A percentile compares a stretch with the other conserved stretches of the same genome.
Conservation (phyloP, 768 basidiomycete species). For the Russula brevipes region DNA sequence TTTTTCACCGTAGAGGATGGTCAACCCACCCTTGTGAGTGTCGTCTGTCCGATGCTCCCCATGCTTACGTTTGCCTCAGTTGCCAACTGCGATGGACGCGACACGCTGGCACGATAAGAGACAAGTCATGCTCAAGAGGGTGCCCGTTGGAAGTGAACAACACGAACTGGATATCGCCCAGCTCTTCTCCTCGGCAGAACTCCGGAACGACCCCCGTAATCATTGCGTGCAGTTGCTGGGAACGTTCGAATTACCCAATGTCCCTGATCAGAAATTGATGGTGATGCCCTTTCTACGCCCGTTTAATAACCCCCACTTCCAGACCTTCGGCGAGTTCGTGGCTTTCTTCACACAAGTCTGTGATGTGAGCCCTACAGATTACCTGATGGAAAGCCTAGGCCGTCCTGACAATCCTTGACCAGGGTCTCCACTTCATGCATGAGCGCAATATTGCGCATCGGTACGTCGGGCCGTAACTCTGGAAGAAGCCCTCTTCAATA, state of each 20-base stretch:
- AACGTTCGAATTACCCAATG: neutral
- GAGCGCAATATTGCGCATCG: slow-evolving; percentile 27
- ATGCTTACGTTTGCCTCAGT: neutral
- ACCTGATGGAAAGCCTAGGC: neutral
- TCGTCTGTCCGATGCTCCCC: neutral
- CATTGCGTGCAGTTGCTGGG: slow-evolving; percentile 21
- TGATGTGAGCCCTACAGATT: slow-evolving; percentile 3
- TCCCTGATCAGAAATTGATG: slow-evolving; percentile 5
- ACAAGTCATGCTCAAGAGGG: slow-evolving; percentile 23
- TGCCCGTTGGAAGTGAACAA: neutral
- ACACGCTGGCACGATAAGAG: slow-evolving; percentile 13
- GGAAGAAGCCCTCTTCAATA: no score
- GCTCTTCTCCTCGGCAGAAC: slow-evolving; percentile 8
- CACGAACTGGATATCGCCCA: slow-evolving; percentile 4
- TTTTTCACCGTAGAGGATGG: slow-evolving; percentile 9
- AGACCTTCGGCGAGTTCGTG: slow-evolving; percentile 22
- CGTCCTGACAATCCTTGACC: neutral
- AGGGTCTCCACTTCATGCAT: slow-evolving; percentile 31
- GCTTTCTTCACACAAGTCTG: slow-evolving; percentile 21
- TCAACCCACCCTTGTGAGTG: slow-evolving; percentile 6
- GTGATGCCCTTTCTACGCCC: slow-evolving; percentile 22
- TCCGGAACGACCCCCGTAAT: slow-evolving; percentile 1
- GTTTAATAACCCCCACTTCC: slow-evolving; percentile 19
- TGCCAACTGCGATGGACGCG: slow-evolving; percentile 18
- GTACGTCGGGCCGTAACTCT: slow-evolving; percentile 27